Evolutionary conservation across 169 alveolate species (phyloP).

Genomic region (Eimeria necatrix): DNA sequence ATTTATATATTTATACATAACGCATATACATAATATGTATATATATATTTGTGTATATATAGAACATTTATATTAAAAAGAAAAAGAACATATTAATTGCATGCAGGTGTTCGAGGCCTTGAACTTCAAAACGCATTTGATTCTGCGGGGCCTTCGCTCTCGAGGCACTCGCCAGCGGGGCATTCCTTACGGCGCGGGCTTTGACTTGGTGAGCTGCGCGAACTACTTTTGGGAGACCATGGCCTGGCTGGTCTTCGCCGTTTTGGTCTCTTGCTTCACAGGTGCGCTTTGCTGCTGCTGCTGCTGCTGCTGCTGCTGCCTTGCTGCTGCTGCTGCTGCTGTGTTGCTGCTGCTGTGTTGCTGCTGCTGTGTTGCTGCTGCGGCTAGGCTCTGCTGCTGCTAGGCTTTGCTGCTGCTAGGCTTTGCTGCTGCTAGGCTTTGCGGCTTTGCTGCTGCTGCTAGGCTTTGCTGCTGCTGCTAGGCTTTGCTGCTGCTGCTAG

Average conservation of each 20-base stretch:
- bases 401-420: background rate
- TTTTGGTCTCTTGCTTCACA: conserved; percentile 71
- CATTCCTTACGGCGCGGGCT: conserved; percentile 96
- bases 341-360: too few species aligned
- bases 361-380: background rate
- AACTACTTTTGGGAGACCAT: conserved; percentile 98
- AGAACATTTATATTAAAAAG: background rate
- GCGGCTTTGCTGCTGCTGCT: too few species aligned
- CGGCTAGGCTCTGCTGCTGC: background rate
- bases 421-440: too few species aligned
- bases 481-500: background rate
- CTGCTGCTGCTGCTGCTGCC: background rate
- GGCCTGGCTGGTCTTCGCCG: conserved; percentile 94
- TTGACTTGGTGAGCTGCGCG: conserved; percentile 97
- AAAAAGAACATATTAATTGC: background rate
- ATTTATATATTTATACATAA: too few species aligned
- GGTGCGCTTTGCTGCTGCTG: conserved; percentile 20
- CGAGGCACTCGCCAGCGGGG: conserved; percentile 96
- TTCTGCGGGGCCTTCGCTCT: conserved; percentile 95
- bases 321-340: background rate
- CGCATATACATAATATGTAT: background rate
- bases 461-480: conserved; percentile 1
- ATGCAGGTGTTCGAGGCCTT: conserved; percentile 93
- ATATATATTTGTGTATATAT: background rate
- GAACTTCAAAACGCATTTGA: conserved; percentile 96